A percentile compares a stretch with the other conserved stretches of the same genome.
Conservation (phyloP, 2,329 filamentous ascomycete species). For the Alternaria metachromatica region DNA sequence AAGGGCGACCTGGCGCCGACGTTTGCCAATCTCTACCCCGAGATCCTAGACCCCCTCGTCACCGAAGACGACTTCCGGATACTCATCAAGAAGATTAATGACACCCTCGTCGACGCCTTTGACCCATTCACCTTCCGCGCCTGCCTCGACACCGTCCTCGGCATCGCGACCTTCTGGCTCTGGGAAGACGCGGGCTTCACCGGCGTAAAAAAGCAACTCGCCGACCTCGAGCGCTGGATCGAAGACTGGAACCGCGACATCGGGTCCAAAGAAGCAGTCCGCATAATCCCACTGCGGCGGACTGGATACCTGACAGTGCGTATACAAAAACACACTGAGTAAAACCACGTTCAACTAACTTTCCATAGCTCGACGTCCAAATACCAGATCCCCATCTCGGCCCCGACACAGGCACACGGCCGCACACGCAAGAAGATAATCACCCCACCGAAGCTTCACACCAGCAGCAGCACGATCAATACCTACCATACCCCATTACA, state of each 20-base stretch:
- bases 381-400: constrained; percentile 77
- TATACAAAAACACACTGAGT: not conserved
- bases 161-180: constrained; percentile 86
- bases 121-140: constrained; percentile 79
- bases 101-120: constrained; percentile 77
- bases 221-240: constrained; percentile 77
- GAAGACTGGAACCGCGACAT: constrained; percentile 82
- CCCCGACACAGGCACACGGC: constrained; percentile 40
- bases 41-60: constrained; percentile 88
- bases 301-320: constrained; percentile 87
- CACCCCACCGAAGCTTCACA: constrained; percentile 11
- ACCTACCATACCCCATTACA: constrained; percentile 31
- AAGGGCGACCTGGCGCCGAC: constrained; percentile 89
- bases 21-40: constrained; percentile 94
- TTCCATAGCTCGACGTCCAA: constrained; percentile 74
- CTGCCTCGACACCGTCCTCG: constrained; percentile 78
- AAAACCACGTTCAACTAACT: not conserved
- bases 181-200: constrained; percentile 91
- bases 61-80: constrained; percentile 85
- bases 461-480: constrained; percentile 23
- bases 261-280: constrained; percentile 68
- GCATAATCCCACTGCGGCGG: constrained; percentile 76
- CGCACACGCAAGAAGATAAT: constrained; percentile 37
- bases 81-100: constrained; percentile 82
- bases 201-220: constrained; percentile 74